Evolutionary conservation across 441 rosid genomes (phyloP), one percentile per base, ranked within the genome.

Genomic region (Dalechampia spathulata): DNA sequence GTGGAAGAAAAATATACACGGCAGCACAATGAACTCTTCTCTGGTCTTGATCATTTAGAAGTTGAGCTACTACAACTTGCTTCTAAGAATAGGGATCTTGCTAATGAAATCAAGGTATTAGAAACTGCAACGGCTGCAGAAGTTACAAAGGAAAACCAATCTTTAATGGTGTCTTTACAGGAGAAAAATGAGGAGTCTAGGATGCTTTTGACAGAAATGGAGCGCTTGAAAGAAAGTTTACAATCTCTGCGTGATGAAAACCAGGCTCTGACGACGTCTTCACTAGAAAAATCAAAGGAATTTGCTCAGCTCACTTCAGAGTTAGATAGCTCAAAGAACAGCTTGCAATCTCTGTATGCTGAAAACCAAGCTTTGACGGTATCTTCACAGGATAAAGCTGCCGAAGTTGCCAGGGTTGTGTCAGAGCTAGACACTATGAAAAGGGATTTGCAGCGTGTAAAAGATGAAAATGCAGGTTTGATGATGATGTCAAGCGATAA

Each of bases 31-130:
- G 83, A 74, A n/a, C 54, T 83, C 44, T 60, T 83, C 59, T 75
- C 88, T 60, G 83, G 78, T 62, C 71, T 94, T 69, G 76, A 76
- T 39, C 54, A 22, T 61, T 69, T 86, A 53, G 93, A 87, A 53
- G 69, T 52, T 64, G 83, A 84, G 75, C 69, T 87, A 34, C 78
- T 65, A 55, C 77, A 79, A 66, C 74, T 90, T 69, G 59, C 66
- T 68, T 76, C 79, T 58, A 78, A 78, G 68, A 84, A 76, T 60
- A 60, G 52, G 62, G 87, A 69, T 32, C 70, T 86, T 66, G 70
- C 75, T 62, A 76, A 70, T 59, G 92, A 82, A 72, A 77, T 90
- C 60, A 62, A 65, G 36, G 78, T 65, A 43, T 61, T 90, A 53
- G 80, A 81, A 72, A 64, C 71, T 55, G 61, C 76, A 78, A 71